Base-by-base conservation (phyloP, 2,329 filamentous ascomycete species). In the Ophiosphaerella korrae region DNA sequence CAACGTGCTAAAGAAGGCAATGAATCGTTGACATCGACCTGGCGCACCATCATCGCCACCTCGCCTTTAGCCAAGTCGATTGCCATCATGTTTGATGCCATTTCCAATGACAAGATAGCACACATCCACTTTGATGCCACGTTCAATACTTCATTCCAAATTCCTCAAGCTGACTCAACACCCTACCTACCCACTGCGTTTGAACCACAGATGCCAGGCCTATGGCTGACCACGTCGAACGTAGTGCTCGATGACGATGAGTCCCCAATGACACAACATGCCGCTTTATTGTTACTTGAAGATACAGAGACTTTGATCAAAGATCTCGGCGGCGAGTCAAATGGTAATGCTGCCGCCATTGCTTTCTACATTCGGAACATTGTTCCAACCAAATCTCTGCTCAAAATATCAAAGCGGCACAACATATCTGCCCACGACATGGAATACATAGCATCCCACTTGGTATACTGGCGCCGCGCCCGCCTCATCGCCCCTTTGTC, bases 401-500 rank as follows among this genome's bases (percentile, higher is more conserved):
- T 89, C 82, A 89, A 92, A 70, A 84, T 91, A 46, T 85, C 87
- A 13, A 83, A 87, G 59, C 84, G 82, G 58, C 85, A 88, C 44
- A 83, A 87, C 16, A 87, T 97, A 45, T 86, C 88, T 3, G 81
- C 94, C 1, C 82, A 85, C 29, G 90, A 96, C 61, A 88, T 97
- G 56, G 88, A 93, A 57, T 88, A 90, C 62, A 89, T 96, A 55
- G 92, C 92, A 8, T 89, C 90, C 50, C 94, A 97, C 76, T 88
- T 99, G 56, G 92, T 97, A 54, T 96, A 95, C 76, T 97, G 93
- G 92, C 87, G 94, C 21, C 88, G 92, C 50, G 94, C 93, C 40
- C 89, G 95, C 53, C 88, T 93, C 13, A 93, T 97, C 35, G 89
- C 91, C 4, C 94, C 94, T 0, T 83, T 99, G 5, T 92, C 97